Conservation (phyloP, 441 rosid species). For the Breynia disticha region DNA sequence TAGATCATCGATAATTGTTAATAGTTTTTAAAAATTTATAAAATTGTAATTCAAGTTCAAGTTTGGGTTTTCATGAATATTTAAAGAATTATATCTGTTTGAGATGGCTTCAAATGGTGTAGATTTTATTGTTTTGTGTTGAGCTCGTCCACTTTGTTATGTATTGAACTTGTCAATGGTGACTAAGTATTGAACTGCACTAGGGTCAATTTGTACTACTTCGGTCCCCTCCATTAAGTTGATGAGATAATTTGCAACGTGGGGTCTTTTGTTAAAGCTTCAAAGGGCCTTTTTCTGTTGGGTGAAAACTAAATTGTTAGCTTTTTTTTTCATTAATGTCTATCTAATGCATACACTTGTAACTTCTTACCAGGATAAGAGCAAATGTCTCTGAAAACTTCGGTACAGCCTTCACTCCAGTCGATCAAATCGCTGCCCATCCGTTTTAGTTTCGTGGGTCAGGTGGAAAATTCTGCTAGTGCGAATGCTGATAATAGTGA, state of each 20-base stretch:
- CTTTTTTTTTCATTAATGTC: slow-evolving; percentile 28
- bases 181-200: slow-evolving; percentile 24
- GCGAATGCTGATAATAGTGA: slow-evolving; percentile 19
- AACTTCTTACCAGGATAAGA: slow-evolving; percentile 32
- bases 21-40: too few species aligned
- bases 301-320: slow-evolving; percentile 28
- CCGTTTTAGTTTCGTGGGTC: slow-evolving; percentile 47
- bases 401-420: slow-evolving; percentile 44
- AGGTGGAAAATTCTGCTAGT: slow-evolving; percentile 29
- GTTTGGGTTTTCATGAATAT: too few species aligned
- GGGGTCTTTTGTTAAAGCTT: slow-evolving; percentile 51
- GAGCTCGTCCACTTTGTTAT: neutral
- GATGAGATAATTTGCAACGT: slow-evolving; percentile 37
- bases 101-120: too few species aligned
- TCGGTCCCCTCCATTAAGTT: slow-evolving; percentile 66
- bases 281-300: slow-evolving; percentile 23
- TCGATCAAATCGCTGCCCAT: slow-evolving; percentile 67
- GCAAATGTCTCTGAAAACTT: slow-evolving; percentile 46
- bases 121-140: too few species aligned
- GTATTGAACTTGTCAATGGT: slow-evolving; percentile 27
- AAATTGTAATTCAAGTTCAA: too few species aligned
- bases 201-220: slow-evolving; percentile 29
- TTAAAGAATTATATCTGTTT: too few species aligned
- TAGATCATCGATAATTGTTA: too few species aligned
- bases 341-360: slow-evolving; percentile 21